Evolutionary conservation across 768 basidiomycete species (phyloP), one percentile per base, ranked within the genome.

Genomic region (Naganishia vaughanmartiniae): DNA sequence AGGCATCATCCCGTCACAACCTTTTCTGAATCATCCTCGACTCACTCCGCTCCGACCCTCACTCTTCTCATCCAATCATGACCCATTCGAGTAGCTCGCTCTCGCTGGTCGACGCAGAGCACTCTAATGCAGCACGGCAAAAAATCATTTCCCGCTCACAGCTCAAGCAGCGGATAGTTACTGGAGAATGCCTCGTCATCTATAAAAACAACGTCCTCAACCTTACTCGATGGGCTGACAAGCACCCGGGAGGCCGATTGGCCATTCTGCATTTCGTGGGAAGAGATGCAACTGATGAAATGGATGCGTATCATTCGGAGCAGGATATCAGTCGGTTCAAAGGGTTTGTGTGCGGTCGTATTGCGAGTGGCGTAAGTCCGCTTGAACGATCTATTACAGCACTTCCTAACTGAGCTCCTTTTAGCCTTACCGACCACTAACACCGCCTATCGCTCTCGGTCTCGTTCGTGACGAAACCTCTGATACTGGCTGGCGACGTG

Each of bases 191-290:
- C 67, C 87, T 94, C 77, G 84, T 95, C 84, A 84, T 95, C 72
- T 89, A 89, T 83, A 82, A 85, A 89, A 74, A 85, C 89, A 63
- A 68, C 2, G 79, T 80, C 2, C 75, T 82, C 65, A 77, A 80
- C 60, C 76, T 80, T 3, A 79, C 78, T 6, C 56, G 74, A 17
- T 97, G 93, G 93, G 87, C 93, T n/a, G 82, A 85, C 4, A 84
- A 86, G 4, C 95, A 98, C 78, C 96, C 96, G 0, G 96, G 96
- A 53, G 93, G 95, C 46, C 81, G 86, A 4, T 88, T 97, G 58
- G 86, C 93, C 17, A 87, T 99, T 69, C 87, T 95, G 30, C 96
- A 99, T 82, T 97, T 93, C 76, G 88, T 97, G 51, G 96, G 95
- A 3, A 86, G 95, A 67, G 94, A 99, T 78, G 94, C 95, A 0